Conservation (phyloP, 2,329 filamentous ascomycete species). For the Mariannaea sp. region DNA sequence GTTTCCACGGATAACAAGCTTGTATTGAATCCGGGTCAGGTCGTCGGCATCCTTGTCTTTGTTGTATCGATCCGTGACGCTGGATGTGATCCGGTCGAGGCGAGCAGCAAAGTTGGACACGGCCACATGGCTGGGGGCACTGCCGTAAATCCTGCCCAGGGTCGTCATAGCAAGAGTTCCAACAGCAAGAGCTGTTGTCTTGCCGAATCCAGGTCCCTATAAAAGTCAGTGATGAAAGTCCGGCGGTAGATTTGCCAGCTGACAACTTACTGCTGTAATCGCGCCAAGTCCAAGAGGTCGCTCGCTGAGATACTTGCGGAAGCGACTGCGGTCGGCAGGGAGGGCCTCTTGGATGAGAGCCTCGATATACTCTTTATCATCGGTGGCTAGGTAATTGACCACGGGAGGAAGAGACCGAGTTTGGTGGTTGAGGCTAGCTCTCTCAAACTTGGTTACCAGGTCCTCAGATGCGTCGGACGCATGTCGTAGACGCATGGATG, state of each 20-base stretch:
- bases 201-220: conserved; percentile 26
- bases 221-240: neutral
- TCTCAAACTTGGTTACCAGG: neutral
- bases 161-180: conserved; percentile 15
- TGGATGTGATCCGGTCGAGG: neutral
- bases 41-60: neutral
- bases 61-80: neutral
- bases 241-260: neutral
- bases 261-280: conserved; percentile 22
- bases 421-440: neutral
- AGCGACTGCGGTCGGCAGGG: conserved; percentile 8
- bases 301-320: conserved; percentile 19
- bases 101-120: conserved; percentile 12
- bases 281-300: conserved; percentile 17
- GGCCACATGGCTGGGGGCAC: conserved; percentile 7
- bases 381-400: conserved; percentile 8
- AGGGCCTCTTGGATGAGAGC: conserved; percentile 11
- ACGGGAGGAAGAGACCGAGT: conserved; percentile 2
- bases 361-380: neutral
- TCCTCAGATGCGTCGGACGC: neutral
- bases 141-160: conserved; percentile 14
- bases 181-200: conserved; percentile 8
- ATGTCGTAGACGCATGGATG: neutral
- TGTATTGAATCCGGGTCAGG: neutral
- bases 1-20: conserved; percentile 13